Evolutionary conservation across 2,329 filamentous ascomycete genomes (phyloP).

Genomic region (Sclerotinia minor): DNA sequence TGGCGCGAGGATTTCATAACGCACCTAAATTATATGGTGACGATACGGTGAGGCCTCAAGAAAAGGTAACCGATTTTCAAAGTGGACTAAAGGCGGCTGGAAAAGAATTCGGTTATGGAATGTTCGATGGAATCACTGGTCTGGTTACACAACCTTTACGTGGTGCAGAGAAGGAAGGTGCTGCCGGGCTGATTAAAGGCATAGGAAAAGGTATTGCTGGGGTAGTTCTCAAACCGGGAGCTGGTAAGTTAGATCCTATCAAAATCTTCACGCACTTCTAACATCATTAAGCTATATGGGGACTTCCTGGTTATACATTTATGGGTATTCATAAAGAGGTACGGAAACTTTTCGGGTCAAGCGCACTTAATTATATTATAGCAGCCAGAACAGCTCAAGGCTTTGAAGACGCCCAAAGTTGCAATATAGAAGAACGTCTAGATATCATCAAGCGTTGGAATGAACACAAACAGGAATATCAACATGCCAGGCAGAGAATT

Average conservation of each 20-base stretch:
- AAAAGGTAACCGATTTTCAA: constrained; percentile 75
- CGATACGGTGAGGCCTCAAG: constrained; percentile 72
- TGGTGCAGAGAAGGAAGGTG: constrained; percentile 65
- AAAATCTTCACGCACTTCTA: constrained; percentile 13
- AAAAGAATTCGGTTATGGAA: constrained; percentile 73
- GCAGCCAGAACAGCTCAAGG: constrained; percentile 76
- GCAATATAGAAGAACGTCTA: constrained; percentile 58
- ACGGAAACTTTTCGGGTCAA: constrained; percentile 67
- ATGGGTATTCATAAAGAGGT: constrained; percentile 80
- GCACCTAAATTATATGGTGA: constrained; percentile 84
- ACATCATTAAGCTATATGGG: constrained; percentile 56
- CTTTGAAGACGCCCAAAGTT: constrained; percentile 59
- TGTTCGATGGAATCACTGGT: constrained; percentile 81
- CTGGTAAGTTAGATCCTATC: constrained; percentile 53
- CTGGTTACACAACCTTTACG: constrained; percentile 75
- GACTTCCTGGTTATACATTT: constrained; percentile 77
- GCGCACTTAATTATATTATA: constrained; percentile 76
- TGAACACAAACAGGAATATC: constrained; percentile 39
- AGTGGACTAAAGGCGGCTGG: constrained; percentile 77
- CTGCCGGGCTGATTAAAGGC: constrained; percentile 71
- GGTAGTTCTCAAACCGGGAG: constrained; percentile 76
- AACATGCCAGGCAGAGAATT: constrained; percentile 45
- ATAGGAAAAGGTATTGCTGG: constrained; percentile 83
- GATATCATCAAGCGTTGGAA: constrained; percentile 63
- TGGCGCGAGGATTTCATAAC: constrained; percentile 87